Conservation (phyloP, 129 eudicot species). For the Escallonia rubra region DNA sequence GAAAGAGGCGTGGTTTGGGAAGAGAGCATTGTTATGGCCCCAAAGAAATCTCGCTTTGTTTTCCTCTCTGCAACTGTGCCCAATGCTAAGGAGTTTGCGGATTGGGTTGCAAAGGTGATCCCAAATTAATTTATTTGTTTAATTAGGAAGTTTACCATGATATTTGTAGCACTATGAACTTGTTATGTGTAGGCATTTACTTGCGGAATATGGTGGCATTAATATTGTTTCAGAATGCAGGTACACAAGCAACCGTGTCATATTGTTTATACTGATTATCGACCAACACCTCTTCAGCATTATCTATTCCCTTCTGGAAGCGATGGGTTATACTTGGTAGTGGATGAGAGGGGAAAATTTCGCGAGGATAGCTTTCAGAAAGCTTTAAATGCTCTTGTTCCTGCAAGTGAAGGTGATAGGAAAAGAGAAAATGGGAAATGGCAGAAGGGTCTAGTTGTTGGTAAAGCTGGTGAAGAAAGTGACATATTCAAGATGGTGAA, state of each 20-base stretch:
- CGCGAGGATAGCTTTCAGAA: constrained; percentile 99
- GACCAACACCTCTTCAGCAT: constrained; percentile 99
- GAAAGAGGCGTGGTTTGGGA: constrained; percentile 99
- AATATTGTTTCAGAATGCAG: constrained; percentile 43
- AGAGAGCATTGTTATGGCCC: constrained; percentile 99
- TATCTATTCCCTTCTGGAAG: constrained; percentile 93
- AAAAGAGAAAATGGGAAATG: constrained; percentile 72
- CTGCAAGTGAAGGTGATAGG: constrained; percentile 50
- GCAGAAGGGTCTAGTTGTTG: constrained; percentile 79
- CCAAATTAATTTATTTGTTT: not conserved
- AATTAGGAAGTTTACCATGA: too few species aligned
- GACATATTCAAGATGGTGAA: constrained; percentile 98
- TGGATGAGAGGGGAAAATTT: constrained; percentile 93
- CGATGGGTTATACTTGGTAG: constrained; percentile 91
- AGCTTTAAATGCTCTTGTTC: constrained; percentile 82
- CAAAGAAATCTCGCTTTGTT: constrained; percentile 86
- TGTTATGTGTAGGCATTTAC: not conserved
- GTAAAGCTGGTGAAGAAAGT: constrained; percentile 89
- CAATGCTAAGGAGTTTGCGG: constrained; percentile 97
- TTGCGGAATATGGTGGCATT: constrained; percentile 11
- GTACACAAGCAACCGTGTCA: constrained; percentile 99
- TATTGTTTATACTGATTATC: constrained; percentile 95
- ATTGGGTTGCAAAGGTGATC: constrained; percentile 98
- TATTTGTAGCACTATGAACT: not conserved
- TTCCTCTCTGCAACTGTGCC: constrained; percentile 98